These are phyloP conservation scores for Phlebiopsis flavidoalba DNA, from an alignment of 768 basidiomycete genomes.

Conservation along the genomic window DNA sequence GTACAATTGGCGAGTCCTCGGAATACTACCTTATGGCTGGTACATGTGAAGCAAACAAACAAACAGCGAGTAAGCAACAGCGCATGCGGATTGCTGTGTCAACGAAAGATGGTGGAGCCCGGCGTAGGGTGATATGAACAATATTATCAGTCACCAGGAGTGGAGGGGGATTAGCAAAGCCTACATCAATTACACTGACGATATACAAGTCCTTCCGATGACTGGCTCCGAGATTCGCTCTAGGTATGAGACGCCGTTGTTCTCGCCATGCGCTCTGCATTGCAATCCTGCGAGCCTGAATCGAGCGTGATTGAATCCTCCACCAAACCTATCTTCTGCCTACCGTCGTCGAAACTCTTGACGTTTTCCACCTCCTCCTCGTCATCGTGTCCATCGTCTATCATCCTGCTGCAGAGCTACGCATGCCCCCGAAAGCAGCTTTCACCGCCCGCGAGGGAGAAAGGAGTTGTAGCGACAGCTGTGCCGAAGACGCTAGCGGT, in stretches of 20 bases:
- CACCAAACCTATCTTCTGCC: conserved; percentile 69
- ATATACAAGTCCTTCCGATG: conserved; percentile 12
- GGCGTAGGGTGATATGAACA: neutral
- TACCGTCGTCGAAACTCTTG: conserved; percentile 48
- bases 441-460: conserved; percentile 74
- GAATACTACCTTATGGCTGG: neutral
- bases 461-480: conserved; percentile 74
- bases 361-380: conserved; percentile 74
- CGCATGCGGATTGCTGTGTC: neutral
- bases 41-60: neutral
- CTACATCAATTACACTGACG: conserved; percentile 5
- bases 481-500: conserved; percentile 80
- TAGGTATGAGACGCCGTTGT: conserved; percentile 27
- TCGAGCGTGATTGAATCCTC: conserved; percentile 90
- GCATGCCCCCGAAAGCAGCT: conserved; percentile 81
- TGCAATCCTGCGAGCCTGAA: conserved; percentile 84
- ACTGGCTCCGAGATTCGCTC: neutral
- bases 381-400: conserved; percentile 22
- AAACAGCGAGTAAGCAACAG: neutral
- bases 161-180: conserved; percentile 3
- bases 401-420: conserved; percentile 31
- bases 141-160: conserved; percentile 11
- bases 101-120: neutral
- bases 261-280: conserved; percentile 88
- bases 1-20: neutral